phyloP scores from a whole-genome alignment of 495 filamentous ascomycete genomes.

The Podospora comata region DNA sequence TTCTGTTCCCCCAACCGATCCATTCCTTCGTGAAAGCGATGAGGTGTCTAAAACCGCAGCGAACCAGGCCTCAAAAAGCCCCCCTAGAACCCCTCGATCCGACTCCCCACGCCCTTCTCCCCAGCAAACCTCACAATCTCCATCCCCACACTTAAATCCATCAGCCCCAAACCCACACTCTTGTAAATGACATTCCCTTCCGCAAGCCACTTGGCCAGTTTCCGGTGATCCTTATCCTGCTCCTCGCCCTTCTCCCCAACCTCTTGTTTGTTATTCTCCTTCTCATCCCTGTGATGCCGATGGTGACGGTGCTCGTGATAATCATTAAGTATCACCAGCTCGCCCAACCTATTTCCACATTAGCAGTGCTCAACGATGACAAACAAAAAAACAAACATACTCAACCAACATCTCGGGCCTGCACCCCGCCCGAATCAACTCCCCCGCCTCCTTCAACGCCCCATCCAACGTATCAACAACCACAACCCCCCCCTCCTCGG shows the following conservation, averaged over 20 bases:
- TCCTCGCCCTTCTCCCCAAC: background rate
- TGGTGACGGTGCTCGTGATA: background rate
- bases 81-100: conserved; percentile 64
- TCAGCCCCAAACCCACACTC: conserved; percentile 73
- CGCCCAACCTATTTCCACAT: conserved; percentile 54
- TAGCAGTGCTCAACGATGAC: background rate
- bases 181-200: conserved; percentile 86
- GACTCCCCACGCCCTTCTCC: conserved; percentile 68
- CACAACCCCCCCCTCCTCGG: conserved; percentile 67
- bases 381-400: conserved; percentile 30
- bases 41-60: background rate
- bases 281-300: conserved; percentile 24
- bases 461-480: conserved; percentile 80
- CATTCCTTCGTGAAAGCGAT: too few species aligned
- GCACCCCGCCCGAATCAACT: conserved; percentile 77
- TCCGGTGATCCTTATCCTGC: conserved; percentile 29
- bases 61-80: background rate
- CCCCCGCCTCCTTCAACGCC: conserved; percentile 81
- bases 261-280: conserved; percentile 14
- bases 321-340: conserved; percentile 63
- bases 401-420: conserved; percentile 73
- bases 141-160: conserved; percentile 74
- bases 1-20: too few species aligned
- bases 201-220: conserved; percentile 66
- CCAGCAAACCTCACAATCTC: conserved; percentile 72